Conservation (phyloP, 2,329 filamentous ascomycete species). For the Balansia obtecta region DNA sequence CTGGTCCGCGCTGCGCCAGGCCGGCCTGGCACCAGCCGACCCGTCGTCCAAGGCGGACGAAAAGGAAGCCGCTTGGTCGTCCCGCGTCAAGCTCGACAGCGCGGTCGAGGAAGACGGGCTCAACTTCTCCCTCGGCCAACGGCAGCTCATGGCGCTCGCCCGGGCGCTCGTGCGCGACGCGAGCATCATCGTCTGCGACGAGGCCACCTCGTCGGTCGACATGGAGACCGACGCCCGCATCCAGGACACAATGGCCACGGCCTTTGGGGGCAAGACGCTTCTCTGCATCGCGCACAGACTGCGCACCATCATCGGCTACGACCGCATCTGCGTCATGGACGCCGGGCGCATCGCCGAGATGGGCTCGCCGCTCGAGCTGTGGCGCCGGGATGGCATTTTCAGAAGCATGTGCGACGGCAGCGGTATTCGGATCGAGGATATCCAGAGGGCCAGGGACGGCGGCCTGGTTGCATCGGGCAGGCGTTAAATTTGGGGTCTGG, state of each 20-base stretch:
- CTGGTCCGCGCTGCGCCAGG: slow-evolving; percentile 66
- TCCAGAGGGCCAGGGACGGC: slow-evolving; percentile 29
- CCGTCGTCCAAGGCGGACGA: slow-evolving; percentile 59
- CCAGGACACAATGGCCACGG: slow-evolving; percentile 73
- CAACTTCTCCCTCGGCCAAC: slow-evolving; percentile 90
- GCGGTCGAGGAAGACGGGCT: slow-evolving; percentile 86
- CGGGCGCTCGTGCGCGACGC: slow-evolving; percentile 77
- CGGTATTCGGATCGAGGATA: slow-evolving; percentile 53
- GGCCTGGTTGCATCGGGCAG: slow-evolving; percentile 15
- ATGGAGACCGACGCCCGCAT: slow-evolving; percentile 97
- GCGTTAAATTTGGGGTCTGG: too few relatives aligned
- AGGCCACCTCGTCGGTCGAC: slow-evolving; percentile 85
- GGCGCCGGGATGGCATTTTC: slow-evolving; percentile 67
- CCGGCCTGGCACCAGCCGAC: slow-evolving; percentile 52
- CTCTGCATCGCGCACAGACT: slow-evolving; percentile 88
- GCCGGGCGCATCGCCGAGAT: slow-evolving; percentile 77
- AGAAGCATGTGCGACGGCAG: slow-evolving; percentile 80
- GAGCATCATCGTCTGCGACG: slow-evolving; percentile 93
- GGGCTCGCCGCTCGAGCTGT: slow-evolving; percentile 63
- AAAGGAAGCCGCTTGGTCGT: slow-evolving; percentile 57
- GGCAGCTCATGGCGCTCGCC: slow-evolving; percentile 89
- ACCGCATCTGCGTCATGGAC: slow-evolving; percentile 96
- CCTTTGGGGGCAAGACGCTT: slow-evolving; percentile 76
- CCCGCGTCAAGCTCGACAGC: slow-evolving; percentile 69
- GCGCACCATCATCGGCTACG: slow-evolving; percentile 86